phyloP scores from a whole-genome alignment of 768 basidiomycete genomes.

The Cystofilobasidium capitatum region DNA sequence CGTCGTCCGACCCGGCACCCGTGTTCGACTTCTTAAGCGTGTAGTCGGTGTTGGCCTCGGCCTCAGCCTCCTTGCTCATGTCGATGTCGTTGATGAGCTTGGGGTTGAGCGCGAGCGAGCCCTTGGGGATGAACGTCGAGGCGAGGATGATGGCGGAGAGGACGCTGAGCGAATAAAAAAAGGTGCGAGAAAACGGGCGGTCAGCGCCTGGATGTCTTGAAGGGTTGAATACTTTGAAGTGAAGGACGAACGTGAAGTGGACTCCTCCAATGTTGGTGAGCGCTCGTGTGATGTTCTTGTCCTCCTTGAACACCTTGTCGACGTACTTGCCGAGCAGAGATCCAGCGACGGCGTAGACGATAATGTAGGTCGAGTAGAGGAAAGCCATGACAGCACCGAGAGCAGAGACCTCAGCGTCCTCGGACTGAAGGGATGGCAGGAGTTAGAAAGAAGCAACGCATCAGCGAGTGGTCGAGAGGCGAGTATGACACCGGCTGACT shows the following conservation, averaged over 20 bases:
- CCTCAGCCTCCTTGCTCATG: constrained; percentile 12
- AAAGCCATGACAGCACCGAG: constrained; percentile 37
- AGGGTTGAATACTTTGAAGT: too few relatives aligned
- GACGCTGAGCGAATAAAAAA: constrained; percentile 27
- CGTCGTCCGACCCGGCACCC: constrained; percentile 4
- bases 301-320: constrained; percentile 29
- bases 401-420: constrained; percentile 30
- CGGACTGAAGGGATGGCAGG: too few relatives aligned
- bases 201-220: not conserved
- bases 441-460: too few relatives aligned
- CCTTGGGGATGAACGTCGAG: constrained; percentile 33
- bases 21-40: not conserved
- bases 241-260: not conserved
- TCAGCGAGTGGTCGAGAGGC: too few relatives aligned
- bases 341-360: constrained; percentile 32
- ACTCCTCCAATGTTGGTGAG: constrained; percentile 29
- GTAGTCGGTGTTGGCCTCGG: constrained; percentile 1
- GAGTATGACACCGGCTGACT: too few relatives aligned
- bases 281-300: constrained; percentile 26
- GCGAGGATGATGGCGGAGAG: constrained; percentile 33
- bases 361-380: constrained; percentile 25
- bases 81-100: constrained; percentile 29
- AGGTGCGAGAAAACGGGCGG: not conserved
- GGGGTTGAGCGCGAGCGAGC: constrained; percentile 36
- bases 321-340: constrained; percentile 35